Evolutionary conservation across 1,284 basidiomycete genomes (phyloP), one percentile per base, ranked within the genome.

Genomic region (Boletus coffeatus): DNA sequence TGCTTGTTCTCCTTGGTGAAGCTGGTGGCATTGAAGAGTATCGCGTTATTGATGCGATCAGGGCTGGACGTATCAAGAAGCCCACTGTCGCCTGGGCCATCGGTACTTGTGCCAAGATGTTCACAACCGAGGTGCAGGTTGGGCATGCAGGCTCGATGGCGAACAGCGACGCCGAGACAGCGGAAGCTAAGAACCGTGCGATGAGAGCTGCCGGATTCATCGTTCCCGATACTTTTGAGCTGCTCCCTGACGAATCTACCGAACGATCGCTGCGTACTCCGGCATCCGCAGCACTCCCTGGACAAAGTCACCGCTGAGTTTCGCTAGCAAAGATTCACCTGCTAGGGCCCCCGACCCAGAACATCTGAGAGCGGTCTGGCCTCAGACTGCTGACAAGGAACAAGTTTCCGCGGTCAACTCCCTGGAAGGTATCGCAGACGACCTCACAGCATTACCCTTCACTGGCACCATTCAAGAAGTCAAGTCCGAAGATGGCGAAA

Each of bases 41-140:
- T 85, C 92, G 95, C 67, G 96, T 98, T 71, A 98, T 98, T 76
- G 93, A 98, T 57, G 96, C 96, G 60, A 96, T 98, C 78, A 96
- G 96, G 84, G 80, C 83, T 60, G 95, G 96, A 63, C 81, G 83
- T 72, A 98, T 99, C 84, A 96, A 87, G 80, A 99, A 99, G 84
- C 96, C 96, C 63, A 96, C 98, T 74, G 93, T 99, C 68, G 96
- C 96, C 34, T 99, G 96, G 97, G 94, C 97, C 58, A 99, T 99
- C 72, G 96, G 96, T 68, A 99, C 97, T 52, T 99, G 97, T 78
- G 96, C 96, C 75, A 98, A 98, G 88, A 99, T 99, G 97, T 99
- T 99, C 82, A 86, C 94, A 61, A 98, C 96, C 62, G 96, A 98
- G 79, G 96, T 99, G 56, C 96, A 99, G 80, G 99, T 99, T 79